Evolutionary conservation across 768 basidiomycete genomes (phyloP), one percentile per base, ranked within the genome.

Genomic region (Collybiopsis confluens): DNA sequence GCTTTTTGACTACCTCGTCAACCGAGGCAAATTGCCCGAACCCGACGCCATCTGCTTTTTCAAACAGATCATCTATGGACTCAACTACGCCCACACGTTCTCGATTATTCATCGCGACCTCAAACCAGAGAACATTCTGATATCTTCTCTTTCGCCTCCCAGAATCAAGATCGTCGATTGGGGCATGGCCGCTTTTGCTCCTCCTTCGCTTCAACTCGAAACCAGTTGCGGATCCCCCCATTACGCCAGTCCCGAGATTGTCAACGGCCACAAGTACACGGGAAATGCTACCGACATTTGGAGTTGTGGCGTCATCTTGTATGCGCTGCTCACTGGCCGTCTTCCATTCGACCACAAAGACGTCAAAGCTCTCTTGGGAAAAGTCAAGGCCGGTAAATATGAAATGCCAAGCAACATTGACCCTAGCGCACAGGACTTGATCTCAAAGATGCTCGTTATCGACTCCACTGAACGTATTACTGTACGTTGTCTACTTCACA

Each of bases 261-360:
- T 99, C 70, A 92, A 90, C 24, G 97, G 98, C 64, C 97, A 97
- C 13, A 80, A 93, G 18, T 98, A 98, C 62, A 92, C 97, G 30
- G 97, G 97, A 13, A 92, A 90, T 27, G 95, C 97, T 1, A 97
- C 98, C 58, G 97, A 98, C 64, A 96, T 99, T 65, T 99, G 93
- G 93, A 87, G 85, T 30, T 97, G 93, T 58, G 93, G 93, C 36
- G 94, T 97, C 55, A 96, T 97, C 62, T 78, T 97, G 4, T 97
- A 97, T 64, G 94, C 93, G 55, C 96, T 97, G 93, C 82, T 97
- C 16, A 92, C 93, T 1, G 93, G 93, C 9, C 96, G 96, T 65
- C 86, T 97, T n/a, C 97, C 97, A 21, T 99, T 98, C 70, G 97
- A 98, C 70, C 97, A 98, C 69, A 97, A 99, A 72, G 87, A 94